phyloP scores from a whole-genome alignment of 306 rosid genomes.

The Arachis stenosperma region DNA sequence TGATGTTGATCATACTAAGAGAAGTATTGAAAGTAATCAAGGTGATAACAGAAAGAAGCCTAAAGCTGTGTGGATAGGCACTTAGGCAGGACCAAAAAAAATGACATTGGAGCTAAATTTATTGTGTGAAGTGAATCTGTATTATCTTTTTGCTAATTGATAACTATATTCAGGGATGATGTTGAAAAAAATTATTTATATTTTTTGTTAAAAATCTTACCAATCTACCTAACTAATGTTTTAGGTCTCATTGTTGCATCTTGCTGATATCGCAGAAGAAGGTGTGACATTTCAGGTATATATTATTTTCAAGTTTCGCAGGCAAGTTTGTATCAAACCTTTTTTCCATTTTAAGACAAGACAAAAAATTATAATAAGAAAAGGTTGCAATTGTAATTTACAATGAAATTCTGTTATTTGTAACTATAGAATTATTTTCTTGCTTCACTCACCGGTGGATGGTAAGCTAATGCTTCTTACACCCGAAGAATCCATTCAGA shows the following conservation, averaged over 20 bases:
- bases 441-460: conserved; percentile 84
- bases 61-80: conserved; percentile 19
- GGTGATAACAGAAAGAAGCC: background rate
- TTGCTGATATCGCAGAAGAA: conserved; percentile 95
- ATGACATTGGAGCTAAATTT: conserved; percentile 20
- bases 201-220: conserved; percentile 10
- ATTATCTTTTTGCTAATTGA: conserved; percentile 26
- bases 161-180: conserved; percentile 11
- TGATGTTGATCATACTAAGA: background rate
- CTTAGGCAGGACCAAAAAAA: background rate
- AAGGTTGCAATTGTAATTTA: conserved; percentile 25
- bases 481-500: conserved; percentile 94
- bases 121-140: conserved; percentile 20
- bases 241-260: conserved; percentile 91
- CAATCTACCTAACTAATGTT: conserved; percentile 37
- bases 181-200: conserved; percentile 21
- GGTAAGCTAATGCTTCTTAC: conserved; percentile 98
- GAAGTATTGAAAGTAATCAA: no score
- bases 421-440: conserved; percentile 39
- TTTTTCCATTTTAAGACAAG: background rate
- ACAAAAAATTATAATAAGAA: background rate
- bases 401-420: conserved; percentile 32
- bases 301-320: background rate
- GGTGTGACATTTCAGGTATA: conserved; percentile 98
- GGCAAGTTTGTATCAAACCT: background rate